Evolutionary conservation across 2,329 filamentous ascomycete species (phyloP), one percentile per base, ranked within the genome.

Genomic region (Sporothrix euskadiensis): DNA sequence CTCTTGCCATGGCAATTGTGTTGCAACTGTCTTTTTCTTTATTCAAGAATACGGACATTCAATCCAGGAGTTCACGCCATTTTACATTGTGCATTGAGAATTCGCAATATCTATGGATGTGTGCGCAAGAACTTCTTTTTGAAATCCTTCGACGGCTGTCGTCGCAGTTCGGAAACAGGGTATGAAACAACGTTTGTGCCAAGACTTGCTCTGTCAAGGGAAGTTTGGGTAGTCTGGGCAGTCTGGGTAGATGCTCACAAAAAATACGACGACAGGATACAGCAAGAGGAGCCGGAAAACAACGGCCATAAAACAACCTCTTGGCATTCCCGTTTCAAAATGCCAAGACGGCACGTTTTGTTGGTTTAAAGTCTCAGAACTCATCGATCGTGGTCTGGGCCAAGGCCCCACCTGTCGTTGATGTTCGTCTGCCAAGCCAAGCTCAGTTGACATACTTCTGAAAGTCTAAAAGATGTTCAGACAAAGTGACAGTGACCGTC

Each of bases 101-200:
- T 30, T 22, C 12, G 22, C 52, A 10, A 56, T 30, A 10, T 14
- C 9, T 56, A 22, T 3, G 12, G 9, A 30, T 30, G 22, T 30
- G 9, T 56, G 10, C 22, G 10, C n/a, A 65, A 26, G n/a, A 5
- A 9, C 8, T 10, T n/a, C 59, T 5, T 30, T 26, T 22, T 30
- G 52, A 22, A 30, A 22, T 26, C 52, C 52, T 65, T n/a, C 10
- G 9, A 16, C 35, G n/a, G 59, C 35, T 26, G 35, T 65, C 32
- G 59, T 63, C 35, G 12, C 59, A 65, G 35, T 44, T 44, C 59
- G 59, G 35, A 65, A 65, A 47, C 41, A 22, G 63, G 35, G 35
- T 57, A 52, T 70, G 49, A 70, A 70, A 70, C 68, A 44, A 44
- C 19, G 32, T 52, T 57, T 35, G 68, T 69, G 66, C 66, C 66